Evolutionary conservation across 108 stramenopile genomes (phyloP), one percentile per base, ranked within the genome.

Genomic region (Phaeodactylum tricornutum): DNA sequence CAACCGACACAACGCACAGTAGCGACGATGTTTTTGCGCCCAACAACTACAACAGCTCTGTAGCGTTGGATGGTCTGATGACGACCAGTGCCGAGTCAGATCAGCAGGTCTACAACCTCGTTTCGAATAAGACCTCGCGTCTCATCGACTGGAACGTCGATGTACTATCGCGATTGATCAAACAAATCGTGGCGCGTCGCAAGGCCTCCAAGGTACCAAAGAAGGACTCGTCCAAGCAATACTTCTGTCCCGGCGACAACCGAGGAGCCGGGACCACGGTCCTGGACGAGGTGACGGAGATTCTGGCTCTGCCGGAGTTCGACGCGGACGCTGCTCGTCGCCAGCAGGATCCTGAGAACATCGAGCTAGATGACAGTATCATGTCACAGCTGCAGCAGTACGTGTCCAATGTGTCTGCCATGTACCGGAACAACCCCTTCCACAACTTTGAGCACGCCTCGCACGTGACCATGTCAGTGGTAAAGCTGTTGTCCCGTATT

Each of bases 401-500:
- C 42, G 65, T 84, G 35, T 66, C 66, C 31, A 58, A 39, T 25
- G 77, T 84, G 28, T 77, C 77, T 5, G 48, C 54, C 39, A 59
- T 75, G 59, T 84, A 84, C 43, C 54, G 45, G 7, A 52, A 72
- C 41, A 70, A 75, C 53, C 44, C 50, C 19, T 84, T 79, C 35
- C 82, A 84, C 63, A 72, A 69, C 44, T 61, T 74, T 17, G 66
- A 62, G 19, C 72, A 74, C 28, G 72, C 72, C 16, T 53, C 45
- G n/a, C 72, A 74, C 47, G 72, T 69, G 3, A 66, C 72, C 36
- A 67, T 69, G 72, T 61, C 67, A n/a, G 67, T 64, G 4, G 50
- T 59, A 23, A 74, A 74, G 42, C 53, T 74, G 4, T 49, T 74
- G 36, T 43, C 52, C 4, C 52, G 52, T n/a, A 53, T 53, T 53